Evolutionary conservation across 1,284 basidiomycete species (phyloP).

Genomic region (Ustilago esculenta): DNA sequence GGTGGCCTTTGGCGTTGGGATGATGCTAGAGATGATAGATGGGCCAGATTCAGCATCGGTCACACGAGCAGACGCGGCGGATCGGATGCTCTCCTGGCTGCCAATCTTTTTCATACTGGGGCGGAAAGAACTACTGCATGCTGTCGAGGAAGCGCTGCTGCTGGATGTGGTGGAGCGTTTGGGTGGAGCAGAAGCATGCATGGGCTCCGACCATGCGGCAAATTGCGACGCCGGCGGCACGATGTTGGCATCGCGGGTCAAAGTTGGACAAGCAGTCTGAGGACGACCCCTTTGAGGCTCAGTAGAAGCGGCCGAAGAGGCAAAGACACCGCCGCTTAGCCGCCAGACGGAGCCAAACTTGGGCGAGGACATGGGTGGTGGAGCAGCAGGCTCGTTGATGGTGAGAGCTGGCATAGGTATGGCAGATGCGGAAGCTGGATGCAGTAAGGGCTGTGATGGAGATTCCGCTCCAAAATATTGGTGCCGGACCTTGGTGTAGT

Average conservation of each 20-base stretch:
- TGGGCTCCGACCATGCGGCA: constrained; percentile 33
- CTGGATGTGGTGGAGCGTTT: constrained; percentile 35
- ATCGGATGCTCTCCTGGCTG: constrained; percentile 41
- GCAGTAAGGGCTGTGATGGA: background rate
- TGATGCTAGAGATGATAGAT: constrained; percentile 9
- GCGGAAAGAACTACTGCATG: constrained; percentile 16
- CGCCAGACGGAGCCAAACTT: constrained; percentile 12
- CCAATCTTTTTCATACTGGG: constrained; percentile 23
- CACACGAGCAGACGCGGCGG: constrained; percentile 6
- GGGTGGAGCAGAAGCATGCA: constrained; percentile 17
- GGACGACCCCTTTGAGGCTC: background rate
- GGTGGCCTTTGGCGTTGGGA: constrained; percentile 16
- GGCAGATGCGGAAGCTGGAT: background rate
- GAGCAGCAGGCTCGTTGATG: background rate
- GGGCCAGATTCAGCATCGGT: constrained; percentile 10
- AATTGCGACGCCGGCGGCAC: constrained; percentile 25
- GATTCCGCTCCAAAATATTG: background rate
- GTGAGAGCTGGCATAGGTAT: constrained; percentile 20
- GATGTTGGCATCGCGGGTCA: background rate
- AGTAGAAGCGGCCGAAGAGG: background rate
- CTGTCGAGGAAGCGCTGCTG: constrained; percentile 39
- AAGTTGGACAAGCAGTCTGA: background rate
- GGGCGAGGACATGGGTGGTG: constrained; percentile 6
- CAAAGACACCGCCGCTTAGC: constrained; percentile 18
- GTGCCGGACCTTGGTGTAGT: constrained; percentile 5